Evolutionary conservation across 2,329 filamentous ascomycete genomes (phyloP), one percentile per base, ranked within the genome.

Genomic region (Botrytis squamosa): DNA sequence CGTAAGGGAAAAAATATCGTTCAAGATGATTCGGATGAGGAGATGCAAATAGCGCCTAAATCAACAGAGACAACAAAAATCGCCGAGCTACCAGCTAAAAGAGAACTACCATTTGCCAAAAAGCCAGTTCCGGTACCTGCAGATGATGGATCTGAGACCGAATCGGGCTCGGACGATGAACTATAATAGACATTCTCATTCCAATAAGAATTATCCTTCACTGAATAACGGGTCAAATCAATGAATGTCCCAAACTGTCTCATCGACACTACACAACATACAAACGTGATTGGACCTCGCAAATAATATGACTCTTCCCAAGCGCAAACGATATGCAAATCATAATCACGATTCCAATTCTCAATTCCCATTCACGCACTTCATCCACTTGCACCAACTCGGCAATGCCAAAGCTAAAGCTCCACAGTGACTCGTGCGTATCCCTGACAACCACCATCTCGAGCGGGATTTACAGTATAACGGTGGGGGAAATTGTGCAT

Each of bases 81-180:
- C 16, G 46, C 60, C 38, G 60, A n/a, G 18, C 46, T 76, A 16
- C 75, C 77, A 36, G 75, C 77, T 22, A 75, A 71, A 65, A 66
- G 77, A 67, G 72, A 74, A 42, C 52, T 79, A 29, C 77, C 78
- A 9, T 78, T 80, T 65, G 59, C 74, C 14, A 74, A 71, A 36
- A 79, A 78, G 64, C 22, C 46, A 64, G n/a, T 60, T 64, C 18
- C 46, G 18, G 59, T 52, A 44, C 25, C 64, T 64, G 44, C 40
- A 71, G 66, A 52, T 36, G 77, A 77, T 33, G 78, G 75, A n/a
- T 80, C 77, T 44, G 80, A 79, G 36, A 80, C 80, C 4, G 80
- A 80, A 65, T 79, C 78, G 36, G 78, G 79, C 73, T 79, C 78
- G 25, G 79, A 80, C 73, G 77, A 80, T 73, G 79, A 81, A 64